A percentile compares a stretch with the other conserved stretches of the same genome.
phyloP scores from a whole-genome alignment of 2,329 filamentous ascomycete genomes.

The Pseudogymnoascus sp. region DNA sequence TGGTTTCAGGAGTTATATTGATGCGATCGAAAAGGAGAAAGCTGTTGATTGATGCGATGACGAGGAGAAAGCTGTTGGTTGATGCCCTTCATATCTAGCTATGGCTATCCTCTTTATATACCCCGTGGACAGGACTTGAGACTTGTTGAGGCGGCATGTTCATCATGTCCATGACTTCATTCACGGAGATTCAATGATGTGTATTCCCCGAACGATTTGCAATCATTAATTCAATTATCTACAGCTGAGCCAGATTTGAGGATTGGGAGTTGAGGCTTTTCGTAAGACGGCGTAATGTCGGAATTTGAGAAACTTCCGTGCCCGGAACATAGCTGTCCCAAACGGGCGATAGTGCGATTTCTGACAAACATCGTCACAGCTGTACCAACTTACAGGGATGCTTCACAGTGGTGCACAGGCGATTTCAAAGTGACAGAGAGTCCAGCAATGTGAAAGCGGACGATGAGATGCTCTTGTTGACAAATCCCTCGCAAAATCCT shows the following conservation, averaged over 20 bases:
- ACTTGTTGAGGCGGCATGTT: neutral
- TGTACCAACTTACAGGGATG: neutral
- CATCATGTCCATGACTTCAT: neutral
- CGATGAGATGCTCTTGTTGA: neutral
- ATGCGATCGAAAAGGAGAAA: neutral
- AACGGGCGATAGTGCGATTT: neutral
- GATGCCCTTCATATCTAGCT: neutral
- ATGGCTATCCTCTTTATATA: neutral
- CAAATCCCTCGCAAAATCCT: neutral
- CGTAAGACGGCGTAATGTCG: neutral
- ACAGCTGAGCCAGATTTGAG: neutral
- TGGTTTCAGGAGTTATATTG: slow-evolving; percentile 13
- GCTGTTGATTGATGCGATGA: neutral
- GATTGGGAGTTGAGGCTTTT: neutral
- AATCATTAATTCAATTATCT: neutral
- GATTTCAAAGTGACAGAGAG: neutral
- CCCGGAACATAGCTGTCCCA: neutral
- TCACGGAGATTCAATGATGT: neutral
- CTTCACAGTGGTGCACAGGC: neutral
- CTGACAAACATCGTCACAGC: neutral
- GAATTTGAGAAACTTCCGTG: neutral
- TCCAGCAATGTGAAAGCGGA: neutral
- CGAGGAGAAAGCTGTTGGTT: neutral
- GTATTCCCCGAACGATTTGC: neutral
- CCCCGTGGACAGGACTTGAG: neutral